Evolutionary conservation across 352 stramenopile genomes (phyloP).

Genomic region (Phytophthora nicotianae): DNA sequence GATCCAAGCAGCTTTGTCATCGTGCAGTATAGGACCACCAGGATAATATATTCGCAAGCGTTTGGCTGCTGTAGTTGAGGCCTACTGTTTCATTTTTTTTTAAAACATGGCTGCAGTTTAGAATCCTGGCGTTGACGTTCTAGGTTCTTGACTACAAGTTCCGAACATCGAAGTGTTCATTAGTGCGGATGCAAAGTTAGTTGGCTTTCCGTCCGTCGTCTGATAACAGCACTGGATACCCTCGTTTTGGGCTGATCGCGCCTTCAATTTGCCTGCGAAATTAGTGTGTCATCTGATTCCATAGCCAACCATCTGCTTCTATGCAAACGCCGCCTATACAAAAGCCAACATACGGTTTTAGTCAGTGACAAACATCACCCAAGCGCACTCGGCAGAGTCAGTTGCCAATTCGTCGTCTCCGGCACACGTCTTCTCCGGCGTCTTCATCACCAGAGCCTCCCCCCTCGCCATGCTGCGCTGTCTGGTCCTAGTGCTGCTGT

Average conservation of each 20-base stretch:
- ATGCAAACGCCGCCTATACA: slow-evolving; percentile 18
- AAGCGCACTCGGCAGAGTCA: slow-evolving; percentile 5
- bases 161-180: slow-evolving; percentile 5
- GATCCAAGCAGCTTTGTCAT: slow-evolving; percentile 15
- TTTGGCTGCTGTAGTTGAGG: background rate
- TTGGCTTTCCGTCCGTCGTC: background rate
- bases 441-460: slow-evolving; percentile 10
- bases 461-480: slow-evolving; percentile 27
- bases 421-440: slow-evolving; percentile 23
- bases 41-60: slow-evolving; percentile 29
- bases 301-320: slow-evolving; percentile 13
- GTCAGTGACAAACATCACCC: background rate
- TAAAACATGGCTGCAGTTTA: slow-evolving; percentile 4
- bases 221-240: background rate
- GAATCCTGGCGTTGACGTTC: slow-evolving; percentile 12
- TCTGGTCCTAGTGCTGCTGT: slow-evolving; percentile 22
- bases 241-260: slow-evolving; percentile 1
- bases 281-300: slow-evolving; percentile 20
- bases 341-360: slow-evolving; percentile 23
- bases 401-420: slow-evolving; percentile 24
- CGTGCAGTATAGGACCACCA: slow-evolving; percentile 20
- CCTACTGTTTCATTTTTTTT: background rate
- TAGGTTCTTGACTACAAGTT: slow-evolving; percentile 2
- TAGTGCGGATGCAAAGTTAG: slow-evolving; percentile 11
- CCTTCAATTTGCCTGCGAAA: slow-evolving; percentile 25